Evolutionary conservation across 192 early-diverging fungal species (phyloP), one percentile per base, ranked within the genome.

Genomic region (Martensiomyces pterosporus): DNA sequence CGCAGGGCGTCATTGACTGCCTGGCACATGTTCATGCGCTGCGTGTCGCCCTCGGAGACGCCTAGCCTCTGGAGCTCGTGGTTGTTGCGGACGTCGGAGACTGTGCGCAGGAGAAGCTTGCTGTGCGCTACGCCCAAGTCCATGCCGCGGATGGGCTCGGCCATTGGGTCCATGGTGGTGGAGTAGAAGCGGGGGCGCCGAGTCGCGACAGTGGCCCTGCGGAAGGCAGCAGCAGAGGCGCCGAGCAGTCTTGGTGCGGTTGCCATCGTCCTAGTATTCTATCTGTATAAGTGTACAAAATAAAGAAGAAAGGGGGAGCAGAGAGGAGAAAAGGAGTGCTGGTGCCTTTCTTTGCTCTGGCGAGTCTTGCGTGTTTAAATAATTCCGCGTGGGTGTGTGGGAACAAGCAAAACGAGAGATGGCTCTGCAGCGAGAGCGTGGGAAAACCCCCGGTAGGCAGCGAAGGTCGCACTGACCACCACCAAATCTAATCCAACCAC

Each of bases 1-100:
- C 83, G 77, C 79, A 98, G 81, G n/a, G 95, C 93, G 65, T 94
- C 91, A 73, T 98, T 98, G 14, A 98, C 79, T 3, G 90, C 80
- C 60, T 97, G 94, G 71, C 86, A 97, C 44, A 91, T 77, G 76
- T 98, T 98, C 80, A 95, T 85, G 55, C 90, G 92, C 13, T 26
- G 29, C 12, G 60, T 60, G n/a, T 57, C 64, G 19, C 81, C 81
- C 26, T 83, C 79, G 40, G 57, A 60, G 45, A 84, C 78, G 32
- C 79, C 76, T 29, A 79, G 57, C 4, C 67, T 40, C 33, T 61
- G 63, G 9, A 98, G 77, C 67, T 94, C 92, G 9, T 77, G 72
- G 48, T 78, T 85, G 32, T 62, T 57, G 12, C 89, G 75, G 21
- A 84, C 85, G 12, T 85, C 73, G 25, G 90, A 82, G 15, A 77